Conservation (phyloP, 345 rosid species). For the Pistacia vera region DNA sequence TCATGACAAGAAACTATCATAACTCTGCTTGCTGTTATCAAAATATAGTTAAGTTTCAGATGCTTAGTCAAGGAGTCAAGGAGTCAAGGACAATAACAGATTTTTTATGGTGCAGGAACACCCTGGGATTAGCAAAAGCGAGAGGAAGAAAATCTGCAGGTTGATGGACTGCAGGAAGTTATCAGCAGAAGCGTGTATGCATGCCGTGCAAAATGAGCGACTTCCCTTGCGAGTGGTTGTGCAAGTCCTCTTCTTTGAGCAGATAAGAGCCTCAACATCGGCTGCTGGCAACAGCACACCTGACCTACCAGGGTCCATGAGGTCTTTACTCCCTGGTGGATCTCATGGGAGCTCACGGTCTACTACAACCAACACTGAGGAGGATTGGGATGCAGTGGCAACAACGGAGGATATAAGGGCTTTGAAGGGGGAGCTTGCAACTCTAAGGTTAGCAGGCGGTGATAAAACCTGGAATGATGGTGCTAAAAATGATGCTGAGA, state of each 20-base stretch:
- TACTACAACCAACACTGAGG: slow-evolving; percentile 77
- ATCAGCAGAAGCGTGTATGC: slow-evolving; percentile 78
- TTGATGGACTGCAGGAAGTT: slow-evolving; percentile 83
- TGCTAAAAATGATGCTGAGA: slow-evolving; percentile 39
- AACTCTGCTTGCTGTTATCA: neutral
- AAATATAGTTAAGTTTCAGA: neutral
- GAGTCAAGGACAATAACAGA: neutral
- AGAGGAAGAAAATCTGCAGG: slow-evolving; percentile 67
- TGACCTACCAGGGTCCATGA: slow-evolving; percentile 51
- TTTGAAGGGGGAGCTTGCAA: slow-evolving; percentile 66
- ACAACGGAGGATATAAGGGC: slow-evolving; percentile 74
- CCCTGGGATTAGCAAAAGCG: slow-evolving; percentile 59
- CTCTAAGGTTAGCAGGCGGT: slow-evolving; percentile 36
- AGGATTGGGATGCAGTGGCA: slow-evolving; percentile 86
- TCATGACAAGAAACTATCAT: neutral
- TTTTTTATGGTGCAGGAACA: slow-evolving; percentile 47
- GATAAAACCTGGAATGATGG: slow-evolving; percentile 28
- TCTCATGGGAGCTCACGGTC: slow-evolving; percentile 89
- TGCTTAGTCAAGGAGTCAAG: neutral
- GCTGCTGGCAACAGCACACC: slow-evolving; percentile 60
- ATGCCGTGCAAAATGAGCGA: slow-evolving; percentile 87
- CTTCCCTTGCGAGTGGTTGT: slow-evolving; percentile 82
- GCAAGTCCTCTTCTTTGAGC: slow-evolving; percentile 91
- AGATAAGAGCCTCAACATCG: slow-evolving; percentile 54
- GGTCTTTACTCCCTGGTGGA: slow-evolving; percentile 52